Base-by-base conservation (phyloP, 1,284 basidiomycete species). In the Boletus smithii region DNA sequence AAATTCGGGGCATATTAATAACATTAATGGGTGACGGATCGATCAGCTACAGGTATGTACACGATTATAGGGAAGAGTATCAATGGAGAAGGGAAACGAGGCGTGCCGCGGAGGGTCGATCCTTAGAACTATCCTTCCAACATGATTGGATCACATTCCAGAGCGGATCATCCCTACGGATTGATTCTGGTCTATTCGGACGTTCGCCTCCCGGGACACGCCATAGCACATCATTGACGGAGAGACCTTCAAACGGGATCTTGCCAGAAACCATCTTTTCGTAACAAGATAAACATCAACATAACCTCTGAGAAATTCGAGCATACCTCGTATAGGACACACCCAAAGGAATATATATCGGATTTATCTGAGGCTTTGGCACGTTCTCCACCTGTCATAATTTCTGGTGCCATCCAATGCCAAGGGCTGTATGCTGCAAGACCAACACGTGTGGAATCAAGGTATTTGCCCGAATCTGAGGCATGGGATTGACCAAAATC, bases 401-500 rank as follows among this genome's bases (percentile, higher is more conserved):
- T 16, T 38, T 66, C 62, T 10, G 65, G 66, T n/a, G 62, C 62
- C 60, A 54, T 61, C 63, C 63, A 64, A 20, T 27, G 16, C 5
- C 42, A 27, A 8, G 65, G 62, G 14, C 14, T 51, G n/a, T 23
- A 18, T 8, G 18, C n/a, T 30, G 39, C 23, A 26, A 44, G 46
- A 36, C 58, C 61, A 7, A 66, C 54, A 13, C 49, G 50, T 0
- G 57, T 49, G 5, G 62, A 64, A 36, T 68, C 64, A 11, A 67
- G 46, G 31, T 44, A 53, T 39, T 36, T 51, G 11, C 56, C 44
- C 29, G 66, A 64, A 42, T 64, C 62, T 8, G 51, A 49, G 10
- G 61, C 42, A 9, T 52, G 29, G 5, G 62, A 60, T 50, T 69
- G 60, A 29, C 70, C 71, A 47, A 72, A 73, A 47, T 73, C 70